Conservation (phyloP, 192 early-diverging fungal species). For the Linnemannia elongata region DNA sequence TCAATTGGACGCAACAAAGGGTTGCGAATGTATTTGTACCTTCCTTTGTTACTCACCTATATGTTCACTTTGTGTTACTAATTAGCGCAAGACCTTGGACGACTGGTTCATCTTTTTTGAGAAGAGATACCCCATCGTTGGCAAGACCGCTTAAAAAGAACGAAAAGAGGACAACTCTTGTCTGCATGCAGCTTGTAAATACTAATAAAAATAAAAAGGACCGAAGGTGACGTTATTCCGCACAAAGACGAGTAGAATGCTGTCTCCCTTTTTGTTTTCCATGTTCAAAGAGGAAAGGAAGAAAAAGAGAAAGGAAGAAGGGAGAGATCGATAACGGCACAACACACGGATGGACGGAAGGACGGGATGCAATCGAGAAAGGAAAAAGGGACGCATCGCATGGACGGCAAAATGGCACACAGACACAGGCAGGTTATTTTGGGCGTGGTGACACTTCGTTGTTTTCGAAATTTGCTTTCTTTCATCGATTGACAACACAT, state of each 20-base stretch:
- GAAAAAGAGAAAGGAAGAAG: not conserved
- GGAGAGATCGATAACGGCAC: not conserved
- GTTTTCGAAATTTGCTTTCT: not conserved
- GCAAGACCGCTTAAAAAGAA: slow-evolving; percentile 38
- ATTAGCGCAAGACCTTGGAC: slow-evolving; percentile 70
- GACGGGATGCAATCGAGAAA: not conserved
- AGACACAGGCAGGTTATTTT: not conserved
- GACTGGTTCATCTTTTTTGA: slow-evolving; percentile 73
- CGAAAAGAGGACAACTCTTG: not conserved
- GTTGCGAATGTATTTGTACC: not conserved
- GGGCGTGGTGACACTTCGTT: not conserved
- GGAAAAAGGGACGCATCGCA: no score
- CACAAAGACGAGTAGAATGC: not conserved
- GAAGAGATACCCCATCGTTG: slow-evolving; percentile 76
- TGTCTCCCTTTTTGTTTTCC: not conserved
- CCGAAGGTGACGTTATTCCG: not conserved
- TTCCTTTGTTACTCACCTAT: no score
- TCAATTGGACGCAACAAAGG: not conserved
- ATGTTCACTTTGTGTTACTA: not conserved
- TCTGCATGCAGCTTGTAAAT: not conserved
- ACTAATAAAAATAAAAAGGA: slow-evolving; percentile 15
- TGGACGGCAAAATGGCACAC: no score
- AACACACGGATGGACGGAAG: not conserved
- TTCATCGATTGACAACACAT: not conserved
- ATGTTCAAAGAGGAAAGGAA: not conserved